Evolutionary conservation across 176 grass and related monocot genomes (phyloP), one percentile per base, ranked within the genome.

Genomic region (Zoysia pacifica): DNA sequence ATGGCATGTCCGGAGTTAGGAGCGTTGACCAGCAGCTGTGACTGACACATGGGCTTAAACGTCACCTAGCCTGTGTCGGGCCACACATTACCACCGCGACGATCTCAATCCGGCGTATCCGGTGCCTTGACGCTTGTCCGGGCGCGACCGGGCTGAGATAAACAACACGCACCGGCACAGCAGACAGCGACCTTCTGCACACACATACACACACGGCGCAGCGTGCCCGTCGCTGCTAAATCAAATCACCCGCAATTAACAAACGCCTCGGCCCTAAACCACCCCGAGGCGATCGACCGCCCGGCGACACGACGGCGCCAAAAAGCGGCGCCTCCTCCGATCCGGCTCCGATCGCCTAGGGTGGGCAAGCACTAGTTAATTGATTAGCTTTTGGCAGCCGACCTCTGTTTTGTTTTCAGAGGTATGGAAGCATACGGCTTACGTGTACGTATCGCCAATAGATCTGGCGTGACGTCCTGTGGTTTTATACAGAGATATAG

Each of bases 241-340:
- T 7, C 9, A 60, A 7, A 4, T 61, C 35, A 36, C 11, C 40
- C 19, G 14, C 60, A 70, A n/a, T 60, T 60, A 60, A 81, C 8
- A 16, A 11, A 13, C 19, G 16, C 9, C 39, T 73, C 16, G n/a
- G 40, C 53, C 28, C 15, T 36, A 39, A 15, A 45, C 3, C 35
- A 28, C 8, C 5, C 28, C 13, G 2, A 13, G 19, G 9, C 4
- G n/a, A 43, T 55, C 51, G 69, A 43, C 44, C 72, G 43, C 7
- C 66, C 74, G 62, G 86, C 62, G 81, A 88, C 86, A 80, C 68
- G 70, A 75, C 80, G 69, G 62, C 71, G 78, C 81, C 86, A 75
- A 80, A 84, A 75, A 42, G 48, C 16, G 12, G 18, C 46, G 48
- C 28, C 28, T 28, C 28, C 28, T 28, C 28, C 28, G 28, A 28